phyloP scores from a whole-genome alignment of 805 yeast genomes.

The Candida peoriensis region DNA sequence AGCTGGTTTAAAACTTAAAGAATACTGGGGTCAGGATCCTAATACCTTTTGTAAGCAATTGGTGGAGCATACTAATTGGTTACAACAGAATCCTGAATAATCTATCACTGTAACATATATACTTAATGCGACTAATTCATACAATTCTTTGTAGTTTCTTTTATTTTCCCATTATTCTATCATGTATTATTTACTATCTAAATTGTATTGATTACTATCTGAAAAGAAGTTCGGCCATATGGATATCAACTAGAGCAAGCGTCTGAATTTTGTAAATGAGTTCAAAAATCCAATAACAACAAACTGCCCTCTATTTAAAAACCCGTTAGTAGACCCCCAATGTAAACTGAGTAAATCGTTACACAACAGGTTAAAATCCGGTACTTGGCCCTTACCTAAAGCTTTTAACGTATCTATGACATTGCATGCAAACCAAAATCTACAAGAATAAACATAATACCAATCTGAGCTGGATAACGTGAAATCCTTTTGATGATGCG shows the following conservation, averaged over 20 bases:
- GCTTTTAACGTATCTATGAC: slow-evolving; percentile 6
- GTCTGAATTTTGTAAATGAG: slow-evolving; percentile 7
- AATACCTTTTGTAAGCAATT: slow-evolving; percentile 26
- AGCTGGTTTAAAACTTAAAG: slow-evolving; percentile 26
- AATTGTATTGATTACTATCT: too few species aligned
- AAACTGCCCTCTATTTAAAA: slow-evolving; percentile 6
- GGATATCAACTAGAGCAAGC: too few species aligned
- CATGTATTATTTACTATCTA: too few species aligned
- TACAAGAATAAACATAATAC: slow-evolving; percentile 15
- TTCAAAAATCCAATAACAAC: slow-evolving; percentile 12
- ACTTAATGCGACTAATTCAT: background rate
- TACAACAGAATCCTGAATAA: slow-evolving; percentile 26
- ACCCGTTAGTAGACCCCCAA: slow-evolving; percentile 12
- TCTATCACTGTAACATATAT: background rate
- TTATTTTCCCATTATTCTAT: background rate
- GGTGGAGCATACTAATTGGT: slow-evolving; percentile 30
- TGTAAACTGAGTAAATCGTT: slow-evolving; percentile 15
- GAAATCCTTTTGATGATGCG: slow-evolving; percentile 7
- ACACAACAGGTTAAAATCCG: slow-evolving; percentile 1
- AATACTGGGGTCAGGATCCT: slow-evolving; percentile 23
- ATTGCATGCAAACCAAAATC: slow-evolving; percentile 11
- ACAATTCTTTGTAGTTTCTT: background rate
- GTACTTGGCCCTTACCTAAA: background rate
- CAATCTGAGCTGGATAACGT: slow-evolving; percentile 12
- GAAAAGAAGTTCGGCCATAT: too few species aligned